Evolutionary conservation across 2,329 filamentous ascomycete genomes (phyloP), one percentile per base, ranked within the genome.

Genomic region (Penicillium sumatraense): DNA sequence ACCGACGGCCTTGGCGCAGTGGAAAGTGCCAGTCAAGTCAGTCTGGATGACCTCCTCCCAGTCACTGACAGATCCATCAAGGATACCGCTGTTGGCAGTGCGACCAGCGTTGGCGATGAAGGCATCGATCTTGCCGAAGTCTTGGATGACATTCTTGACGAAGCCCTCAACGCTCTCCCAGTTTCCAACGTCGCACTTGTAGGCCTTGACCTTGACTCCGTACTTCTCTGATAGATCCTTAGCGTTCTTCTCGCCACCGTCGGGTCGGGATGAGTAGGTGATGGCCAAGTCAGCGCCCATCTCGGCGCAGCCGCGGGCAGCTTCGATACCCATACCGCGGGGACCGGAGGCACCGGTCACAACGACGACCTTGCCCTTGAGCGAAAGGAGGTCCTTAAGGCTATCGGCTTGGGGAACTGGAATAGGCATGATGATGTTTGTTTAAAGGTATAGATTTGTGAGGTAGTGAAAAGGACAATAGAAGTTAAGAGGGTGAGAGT

Each of bases 1-100:
- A 29, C 92, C 93, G n/a, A 91, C 90, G 18, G 91, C 91, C 79
- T 93, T 90, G 23, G 91, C 91, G 60, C 91, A 96, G 83, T 93
- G 86, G 76, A 91, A 90, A 24, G 83, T 86, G 11, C 92, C 93
- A n/a, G 87, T 95, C 64, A 96, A 82, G 75, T 97, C 96, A 68
- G 93, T 88, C 66, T 89, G 84, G 74, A 96, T 82, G 80, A 96
- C 90, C 73, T 86, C 84, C 71, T 92, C 86, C 70, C 86, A 86
- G 70, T 91, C 89, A 68, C 88, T 81, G 20, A 89, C 85, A 21
- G 85, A 83, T 69, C 85, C 86, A 59, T 91, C 88, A 46, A 90
- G 79, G 68, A 90, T 81, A 54, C 88, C 88, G 52, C 77, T 78
- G 76, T 88, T 82, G 63, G 88, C 87, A 5, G 89, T 90, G 58